Percentiles rank a stretch among this genome's conserved stretches.
Conservation (phyloP, 1,284 basidiomycete species). For the Apiotrichum sp. region DNA sequence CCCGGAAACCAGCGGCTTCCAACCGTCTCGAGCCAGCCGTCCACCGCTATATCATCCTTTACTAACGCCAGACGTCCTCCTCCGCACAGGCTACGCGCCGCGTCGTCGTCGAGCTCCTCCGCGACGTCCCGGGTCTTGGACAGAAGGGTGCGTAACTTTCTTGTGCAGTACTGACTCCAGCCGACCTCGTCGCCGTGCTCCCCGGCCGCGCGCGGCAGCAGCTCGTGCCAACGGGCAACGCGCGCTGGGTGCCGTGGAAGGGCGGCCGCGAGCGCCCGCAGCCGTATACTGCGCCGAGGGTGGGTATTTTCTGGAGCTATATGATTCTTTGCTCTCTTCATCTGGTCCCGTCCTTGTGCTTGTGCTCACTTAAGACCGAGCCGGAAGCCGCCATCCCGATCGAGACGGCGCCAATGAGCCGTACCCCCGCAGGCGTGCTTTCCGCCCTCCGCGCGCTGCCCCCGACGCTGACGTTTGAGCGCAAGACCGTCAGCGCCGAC, state of each 20-base stretch:
- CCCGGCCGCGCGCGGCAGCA: conserved; percentile 32
- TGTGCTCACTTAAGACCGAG: neutral
- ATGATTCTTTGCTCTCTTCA: too few species aligned
- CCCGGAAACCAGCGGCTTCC: too few species aligned
- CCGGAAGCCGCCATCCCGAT: conserved; percentile 4
- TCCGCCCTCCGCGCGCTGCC: conserved; percentile 24
- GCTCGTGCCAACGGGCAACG: conserved; percentile 30
- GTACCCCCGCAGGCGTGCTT: conserved; percentile 20
- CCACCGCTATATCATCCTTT: too few species aligned
- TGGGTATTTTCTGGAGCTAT: neutral
- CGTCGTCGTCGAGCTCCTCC: conserved; percentile 33
- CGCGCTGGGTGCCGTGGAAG: conserved; percentile 30
- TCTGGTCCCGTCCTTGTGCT: too few species aligned
- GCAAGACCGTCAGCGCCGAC: conserved; percentile 26
- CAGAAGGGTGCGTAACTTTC: conserved; percentile 36
- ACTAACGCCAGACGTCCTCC: conserved; percentile 13
- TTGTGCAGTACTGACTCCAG: conserved; percentile 53
- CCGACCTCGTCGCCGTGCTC: conserved; percentile 32
- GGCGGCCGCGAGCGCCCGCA: neutral
- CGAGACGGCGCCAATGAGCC: neutral
- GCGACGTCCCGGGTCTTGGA: conserved; percentile 33
- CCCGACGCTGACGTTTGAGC: conserved; percentile 22
- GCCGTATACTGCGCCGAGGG: neutral
- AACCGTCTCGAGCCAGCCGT: too few species aligned
- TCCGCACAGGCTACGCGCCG: conserved; percentile 7